A percentile compares a stretch with the other conserved stretches of the same genome.
Conservation (phyloP, 2,329 filamentous ascomycete genomes). For the Calonectria crousiana region DNA sequence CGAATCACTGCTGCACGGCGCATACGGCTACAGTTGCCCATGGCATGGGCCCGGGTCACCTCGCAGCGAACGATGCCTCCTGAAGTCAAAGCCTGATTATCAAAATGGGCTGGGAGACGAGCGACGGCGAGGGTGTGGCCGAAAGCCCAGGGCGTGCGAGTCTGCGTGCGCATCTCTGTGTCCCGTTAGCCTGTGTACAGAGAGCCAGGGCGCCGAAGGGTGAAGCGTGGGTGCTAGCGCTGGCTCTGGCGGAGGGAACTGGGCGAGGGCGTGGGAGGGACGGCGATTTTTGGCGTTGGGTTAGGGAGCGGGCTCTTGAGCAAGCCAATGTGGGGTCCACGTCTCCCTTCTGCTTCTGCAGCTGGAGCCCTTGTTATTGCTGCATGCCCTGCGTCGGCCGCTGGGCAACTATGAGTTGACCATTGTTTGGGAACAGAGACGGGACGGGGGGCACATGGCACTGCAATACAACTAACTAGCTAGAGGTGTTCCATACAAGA, state of each 20-base stretch:
- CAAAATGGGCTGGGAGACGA: not conserved
- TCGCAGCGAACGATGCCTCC: not conserved
- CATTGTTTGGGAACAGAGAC: slow-evolving; percentile 18
- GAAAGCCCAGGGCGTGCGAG: not conserved
- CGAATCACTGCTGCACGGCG: not conserved
- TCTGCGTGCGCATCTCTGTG: not conserved
- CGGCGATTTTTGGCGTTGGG: slow-evolving; percentile 23
- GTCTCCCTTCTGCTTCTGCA: slow-evolving; percentile 19
- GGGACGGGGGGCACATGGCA: slow-evolving; percentile 18
- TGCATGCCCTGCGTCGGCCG: slow-evolving; percentile 22
- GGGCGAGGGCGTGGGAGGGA: slow-evolving; percentile 2
- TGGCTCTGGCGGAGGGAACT: slow-evolving; percentile 16
- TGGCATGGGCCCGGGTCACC: slow-evolving; percentile 3
- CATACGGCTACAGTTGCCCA: not conserved
- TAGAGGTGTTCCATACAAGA: slow-evolving; percentile 2
- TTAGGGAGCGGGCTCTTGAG: slow-evolving; percentile 32
- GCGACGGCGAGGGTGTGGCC: slow-evolving; percentile 9
- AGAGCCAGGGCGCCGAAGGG: slow-evolving; percentile 14
- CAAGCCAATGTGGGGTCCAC: slow-evolving; percentile 23
- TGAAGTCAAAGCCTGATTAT: slow-evolving; percentile 10
- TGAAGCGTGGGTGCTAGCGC: slow-evolving; percentile 24
- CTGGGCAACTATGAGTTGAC: slow-evolving; percentile 14
- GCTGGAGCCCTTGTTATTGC: slow-evolving; percentile 25
- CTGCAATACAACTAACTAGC: slow-evolving; percentile 23
- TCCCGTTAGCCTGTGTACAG: slow-evolving; percentile 5